These are phyloP conservation scores for Apophysomyces trapeziformis DNA, from an alignment of 371 early-diverging fungal species.

Conservation along the genomic window DNA sequence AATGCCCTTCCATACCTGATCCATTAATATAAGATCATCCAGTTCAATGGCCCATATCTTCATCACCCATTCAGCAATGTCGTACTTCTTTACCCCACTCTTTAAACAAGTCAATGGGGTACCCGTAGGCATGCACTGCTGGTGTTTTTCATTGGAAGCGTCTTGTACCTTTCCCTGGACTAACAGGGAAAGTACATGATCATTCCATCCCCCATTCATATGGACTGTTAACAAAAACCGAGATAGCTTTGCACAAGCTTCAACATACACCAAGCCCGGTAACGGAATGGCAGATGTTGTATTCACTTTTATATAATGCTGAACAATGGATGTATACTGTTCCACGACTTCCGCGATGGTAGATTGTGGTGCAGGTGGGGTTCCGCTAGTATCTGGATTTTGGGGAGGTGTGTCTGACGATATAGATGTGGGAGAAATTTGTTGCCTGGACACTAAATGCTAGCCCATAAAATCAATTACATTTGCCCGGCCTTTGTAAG, in stretches of 20 bases:
- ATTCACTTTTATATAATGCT: conserved; percentile 52
- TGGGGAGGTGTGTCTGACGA: conserved; percentile 21
- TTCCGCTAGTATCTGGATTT: conserved; percentile 20
- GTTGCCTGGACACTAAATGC: conserved; percentile 31
- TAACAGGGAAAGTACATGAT: conserved; percentile 26
- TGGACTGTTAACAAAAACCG: conserved; percentile 41
- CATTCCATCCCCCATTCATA: conserved; percentile 39
- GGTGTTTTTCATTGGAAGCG: not conserved
- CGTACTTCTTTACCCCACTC: conserved; percentile 50
- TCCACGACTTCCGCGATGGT: conserved; percentile 53
- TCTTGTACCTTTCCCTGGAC: conserved; percentile 28
- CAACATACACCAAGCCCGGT: conserved; percentile 46
- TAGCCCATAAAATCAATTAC: conserved; percentile 2
- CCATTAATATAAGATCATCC: conserved; percentile 57
- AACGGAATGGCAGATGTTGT: conserved; percentile 36
- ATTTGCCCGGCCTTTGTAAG: not conserved
- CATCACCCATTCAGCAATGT: conserved; percentile 65
- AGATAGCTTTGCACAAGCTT: conserved; percentile 50
- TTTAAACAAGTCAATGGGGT: conserved; percentile 20
- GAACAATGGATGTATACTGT: conserved; percentile 47
- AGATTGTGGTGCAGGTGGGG: conserved; percentile 43
- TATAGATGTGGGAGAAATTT: conserved; percentile 19
- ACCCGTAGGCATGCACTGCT: conserved; percentile 7
- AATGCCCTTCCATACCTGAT: conserved; percentile 49
- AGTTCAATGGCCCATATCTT: conserved; percentile 54